Evolutionary conservation across 2,329 filamentous ascomycete genomes (phyloP), one percentile per base, ranked within the genome.

Genomic region (Bipolaris zeicola): DNA sequence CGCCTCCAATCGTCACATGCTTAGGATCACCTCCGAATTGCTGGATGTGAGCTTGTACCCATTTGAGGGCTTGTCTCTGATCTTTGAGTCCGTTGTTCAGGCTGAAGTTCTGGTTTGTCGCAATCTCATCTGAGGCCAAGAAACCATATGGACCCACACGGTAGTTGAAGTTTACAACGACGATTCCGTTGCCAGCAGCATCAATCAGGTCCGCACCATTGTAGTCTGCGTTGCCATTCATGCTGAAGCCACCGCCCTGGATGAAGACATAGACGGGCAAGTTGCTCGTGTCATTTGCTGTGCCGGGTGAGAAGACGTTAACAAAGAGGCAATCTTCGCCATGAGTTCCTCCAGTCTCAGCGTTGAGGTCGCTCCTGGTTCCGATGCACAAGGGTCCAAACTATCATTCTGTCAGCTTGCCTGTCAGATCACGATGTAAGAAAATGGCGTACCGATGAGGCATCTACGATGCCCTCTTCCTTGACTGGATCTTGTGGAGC

Each of bases 401-500:
- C 69, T 75, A 46, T 3, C 11, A 5, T 16, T 8, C 5, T 24
- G 53, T 65, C 45, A 69, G 60, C 24, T n/a, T n/a, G 11, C 22
- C 22, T 26, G 22, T 26, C 20, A 6, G n/a, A 24, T 8, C 8
- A 6, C 4, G 39, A 22, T 13, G 5, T 14, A 39, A 14, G 7
- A 44, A 20, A 6, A 26, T 45, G 50, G 38, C 50, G 37, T 64
- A 72, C 71, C 53, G 70, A 52, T 24, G 62, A 66, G 3, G 89
- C 89, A 52, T 80, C 66, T 54, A 86, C 81, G 3, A 84, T 69
- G 1, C 76, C 78, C 2, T 74, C 57, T 16, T 79, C 76, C 1
- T 71, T 63, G 0, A 76, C 60, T 1, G 90, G 89, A 70, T 90
- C 87, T 65, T 83, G 78, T 0, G 91, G 89, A 11, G 86, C 85